These are phyloP conservation scores for Fusarium sp. DNA, from an alignment of 2,329 filamentous ascomycete species.

Conservation along the genomic window DNA sequence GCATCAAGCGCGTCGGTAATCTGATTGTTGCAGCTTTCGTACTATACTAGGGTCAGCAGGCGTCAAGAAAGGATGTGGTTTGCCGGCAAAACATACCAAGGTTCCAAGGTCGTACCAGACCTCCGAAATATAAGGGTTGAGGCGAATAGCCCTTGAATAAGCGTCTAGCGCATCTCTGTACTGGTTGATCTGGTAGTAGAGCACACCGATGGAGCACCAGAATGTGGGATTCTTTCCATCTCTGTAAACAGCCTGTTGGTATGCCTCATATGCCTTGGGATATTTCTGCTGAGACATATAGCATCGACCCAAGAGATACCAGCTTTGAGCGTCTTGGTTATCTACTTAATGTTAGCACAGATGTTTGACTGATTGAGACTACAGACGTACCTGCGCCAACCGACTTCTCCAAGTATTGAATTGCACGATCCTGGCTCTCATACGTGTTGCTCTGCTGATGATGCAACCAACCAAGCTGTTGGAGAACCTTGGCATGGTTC, in stretches of 20 bases:
- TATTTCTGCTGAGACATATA: conserved; percentile 99
- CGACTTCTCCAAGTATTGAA: conserved; percentile 97
- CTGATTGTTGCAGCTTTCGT: conserved; percentile 99
- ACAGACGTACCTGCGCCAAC: conserved; percentile 79
- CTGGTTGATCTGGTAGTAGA: conserved; percentile 99
- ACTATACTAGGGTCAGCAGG: conserved; percentile 63
- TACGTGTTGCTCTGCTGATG: conserved; percentile 95
- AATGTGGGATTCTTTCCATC: conserved; percentile 98
- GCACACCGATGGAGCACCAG: conserved; percentile 98
- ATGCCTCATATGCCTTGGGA: conserved; percentile 97
- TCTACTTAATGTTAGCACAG: conserved; percentile 62
- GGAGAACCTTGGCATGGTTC: conserved; percentile 96
- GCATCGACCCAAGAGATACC: conserved; percentile 96
- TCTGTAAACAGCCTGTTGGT: conserved; percentile 97
- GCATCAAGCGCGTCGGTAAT: conserved; percentile 95
- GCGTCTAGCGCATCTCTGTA: conserved; percentile 97
- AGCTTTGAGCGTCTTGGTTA: conserved; percentile 94
- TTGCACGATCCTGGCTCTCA: conserved; percentile 91
- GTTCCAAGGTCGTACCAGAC: conserved; percentile 99
- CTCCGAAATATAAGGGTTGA: conserved; percentile 98
- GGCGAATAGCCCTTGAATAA: conserved; percentile 92
- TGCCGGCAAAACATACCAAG: conserved; percentile 68
- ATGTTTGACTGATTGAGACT: neutral
- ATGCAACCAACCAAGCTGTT: conserved; percentile 97
- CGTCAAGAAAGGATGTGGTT: neutral